A percentile compares a stretch with the other conserved stretches of the same genome.
phyloP scores from a whole-genome alignment of 306 rosid species.

The Arachis hypogaea region DNA sequence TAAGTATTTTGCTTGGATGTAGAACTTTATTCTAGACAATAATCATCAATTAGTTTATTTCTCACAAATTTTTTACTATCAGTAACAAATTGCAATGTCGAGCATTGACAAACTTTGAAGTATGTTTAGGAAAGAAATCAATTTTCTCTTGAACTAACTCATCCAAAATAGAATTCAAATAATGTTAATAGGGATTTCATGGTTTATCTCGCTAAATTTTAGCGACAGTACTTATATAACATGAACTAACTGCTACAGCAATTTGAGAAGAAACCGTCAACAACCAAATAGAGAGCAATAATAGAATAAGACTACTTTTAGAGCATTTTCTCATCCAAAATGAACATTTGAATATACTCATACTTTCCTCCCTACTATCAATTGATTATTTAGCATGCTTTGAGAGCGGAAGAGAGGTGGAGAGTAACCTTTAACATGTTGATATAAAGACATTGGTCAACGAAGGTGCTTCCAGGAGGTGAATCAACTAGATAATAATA shows the following conservation, averaged over 20 bases:
- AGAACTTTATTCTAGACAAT: neutral
- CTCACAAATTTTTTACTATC: neutral
- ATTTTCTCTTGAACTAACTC: conserved; percentile 1
- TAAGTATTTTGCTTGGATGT: too few species aligned
- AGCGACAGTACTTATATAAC: neutral
- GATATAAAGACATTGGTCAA: too few species aligned
- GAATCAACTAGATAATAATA: too few species aligned
- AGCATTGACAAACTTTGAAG: neutral
- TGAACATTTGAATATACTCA: neutral
- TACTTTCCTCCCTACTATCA: neutral
- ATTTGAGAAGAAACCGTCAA: neutral
- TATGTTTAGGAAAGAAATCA: conserved; percentile 2
- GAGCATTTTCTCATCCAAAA: neutral
- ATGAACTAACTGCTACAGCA: neutral
- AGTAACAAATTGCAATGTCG: neutral
- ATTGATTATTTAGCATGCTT: neutral
- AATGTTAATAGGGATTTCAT: conserved; percentile 1
- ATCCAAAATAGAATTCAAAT: neutral
- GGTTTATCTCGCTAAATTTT: neutral
- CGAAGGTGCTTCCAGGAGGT: too few species aligned
- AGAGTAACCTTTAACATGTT: neutral
- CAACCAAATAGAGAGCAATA: conserved; percentile 1
- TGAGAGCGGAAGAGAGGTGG: conserved; percentile 1
- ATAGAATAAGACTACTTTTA: neutral
- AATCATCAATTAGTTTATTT: neutral